These are phyloP conservation scores for Claviceps humidiphila DNA, from an alignment of 2,329 filamentous ascomycete genomes.

Conservation along the genomic window DNA sequence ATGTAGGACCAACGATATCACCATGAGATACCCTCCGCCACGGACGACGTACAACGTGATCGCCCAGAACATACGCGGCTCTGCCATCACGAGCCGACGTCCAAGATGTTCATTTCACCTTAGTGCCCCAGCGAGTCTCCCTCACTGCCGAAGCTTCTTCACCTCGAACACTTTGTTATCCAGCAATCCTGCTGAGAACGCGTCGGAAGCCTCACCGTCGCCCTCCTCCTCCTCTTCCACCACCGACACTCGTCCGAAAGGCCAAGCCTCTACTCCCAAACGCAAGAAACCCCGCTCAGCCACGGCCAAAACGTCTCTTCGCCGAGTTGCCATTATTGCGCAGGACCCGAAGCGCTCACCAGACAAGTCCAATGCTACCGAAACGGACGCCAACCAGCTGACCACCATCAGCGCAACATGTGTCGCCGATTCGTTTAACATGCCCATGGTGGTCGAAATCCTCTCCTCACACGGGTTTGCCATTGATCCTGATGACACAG, in stretches of 20 bases:
- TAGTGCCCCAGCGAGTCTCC: conserved; percentile 27
- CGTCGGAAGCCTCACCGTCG: conserved; percentile 8
- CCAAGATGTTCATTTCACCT: conserved; percentile 31
- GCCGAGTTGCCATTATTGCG: conserved; percentile 76
- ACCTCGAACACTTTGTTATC: conserved; percentile 48
- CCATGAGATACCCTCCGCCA: conserved; percentile 21
- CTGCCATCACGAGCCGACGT: conserved; percentile 13
- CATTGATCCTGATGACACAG: conserved; percentile 48
- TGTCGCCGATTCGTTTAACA: conserved; percentile 50
- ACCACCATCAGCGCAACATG: conserved; percentile 45
- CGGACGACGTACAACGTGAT: conserved; percentile 19
- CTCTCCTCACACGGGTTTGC: conserved; percentile 45
- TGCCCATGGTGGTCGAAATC: conserved; percentile 45
- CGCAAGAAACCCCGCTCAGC: conserved; percentile 32
- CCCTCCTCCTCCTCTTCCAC: conserved; percentile 2
- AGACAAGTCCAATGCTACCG: conserved; percentile 14
- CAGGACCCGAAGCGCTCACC: conserved; percentile 41
- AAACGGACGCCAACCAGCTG: conserved; percentile 21
- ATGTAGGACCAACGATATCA: conserved; percentile 12
- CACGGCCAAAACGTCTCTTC: conserved; percentile 57
- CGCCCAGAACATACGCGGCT: conserved; percentile 17
- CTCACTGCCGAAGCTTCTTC: conserved; percentile 49
- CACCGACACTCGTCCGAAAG: not conserved
- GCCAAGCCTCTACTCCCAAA: conserved; percentile 21
- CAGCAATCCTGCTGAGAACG: conserved; percentile 12